phyloP scores from a whole-genome alignment of 2,329 filamentous ascomycete species.

The Fusarium sp. region DNA sequence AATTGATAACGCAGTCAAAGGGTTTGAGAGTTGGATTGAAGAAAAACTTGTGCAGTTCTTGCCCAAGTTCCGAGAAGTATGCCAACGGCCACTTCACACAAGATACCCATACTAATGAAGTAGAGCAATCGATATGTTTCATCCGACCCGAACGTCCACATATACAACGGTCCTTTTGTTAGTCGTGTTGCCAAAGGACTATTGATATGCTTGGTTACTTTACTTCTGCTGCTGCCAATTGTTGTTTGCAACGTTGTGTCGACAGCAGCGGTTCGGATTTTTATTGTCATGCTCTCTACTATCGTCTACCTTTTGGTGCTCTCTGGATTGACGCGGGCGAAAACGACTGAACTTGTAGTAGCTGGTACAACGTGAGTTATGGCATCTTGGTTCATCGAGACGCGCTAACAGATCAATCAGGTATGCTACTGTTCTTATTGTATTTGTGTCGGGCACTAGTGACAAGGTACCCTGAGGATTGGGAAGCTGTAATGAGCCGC shows the following conservation, averaged over 20 bases:
- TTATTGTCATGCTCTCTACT: constrained; percentile 7
- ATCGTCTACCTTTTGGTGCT: constrained; percentile 2
- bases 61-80: not conserved
- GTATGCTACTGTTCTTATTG: constrained; percentile 10
- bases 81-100: fast-evolving
- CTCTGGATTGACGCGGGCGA: not conserved
- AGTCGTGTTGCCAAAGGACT: not conserved
- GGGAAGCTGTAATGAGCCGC: too few species aligned
- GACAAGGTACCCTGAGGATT: not conserved
- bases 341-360: not conserved
- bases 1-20: not conserved
- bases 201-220: not conserved
- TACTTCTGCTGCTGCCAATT: not conserved
- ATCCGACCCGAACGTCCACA: not conserved
- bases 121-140: not conserved
- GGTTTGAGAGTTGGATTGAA: constrained; percentile 10
- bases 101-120: not conserved
- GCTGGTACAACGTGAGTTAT: constrained; percentile 3
- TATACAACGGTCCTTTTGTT: not conserved
- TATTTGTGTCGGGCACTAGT: constrained; percentile 1
- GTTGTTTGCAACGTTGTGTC: constrained; percentile 2
- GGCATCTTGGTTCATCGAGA: too few species aligned
- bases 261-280: not conserved
- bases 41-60: not conserved
- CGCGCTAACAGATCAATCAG: not conserved